phyloP scores from a whole-genome alignment of 148 eudicot species.

The Nyssa sinensis region DNA sequence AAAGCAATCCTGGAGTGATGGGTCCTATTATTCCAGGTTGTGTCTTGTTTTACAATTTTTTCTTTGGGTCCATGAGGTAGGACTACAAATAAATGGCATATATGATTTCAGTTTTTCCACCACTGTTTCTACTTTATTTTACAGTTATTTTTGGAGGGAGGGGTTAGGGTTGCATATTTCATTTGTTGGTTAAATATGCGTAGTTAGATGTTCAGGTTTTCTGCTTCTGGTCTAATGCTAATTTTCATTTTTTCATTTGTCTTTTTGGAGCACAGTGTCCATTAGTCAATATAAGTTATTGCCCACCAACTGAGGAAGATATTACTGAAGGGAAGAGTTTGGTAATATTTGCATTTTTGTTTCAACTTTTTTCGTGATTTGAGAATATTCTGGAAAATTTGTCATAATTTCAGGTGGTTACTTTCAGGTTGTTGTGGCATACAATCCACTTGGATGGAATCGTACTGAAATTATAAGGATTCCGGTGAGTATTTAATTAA shows the following conservation, averaged over 20 bases:
- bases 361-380: not conserved
- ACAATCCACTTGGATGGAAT: slow-evolving; percentile 90
- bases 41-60: too few relatives aligned
- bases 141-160: too few relatives aligned
- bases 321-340: slow-evolving; percentile 68
- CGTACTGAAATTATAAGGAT: slow-evolving; percentile 67
- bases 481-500: slow-evolving; percentile 49
- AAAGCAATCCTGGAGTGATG: too few relatives aligned
- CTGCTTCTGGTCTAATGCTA: not conserved
- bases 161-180: too few relatives aligned
- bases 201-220: not conserved
- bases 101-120: not conserved
- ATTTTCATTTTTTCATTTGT: not conserved
- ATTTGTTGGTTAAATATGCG: not conserved
- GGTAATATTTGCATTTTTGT: slow-evolving; percentile 40
- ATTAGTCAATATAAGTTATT: slow-evolving; percentile 80
- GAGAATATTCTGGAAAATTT: slow-evolving; percentile 9
- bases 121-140: not conserved
- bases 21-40: too few relatives aligned
- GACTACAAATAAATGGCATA: not conserved
- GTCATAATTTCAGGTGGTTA: not conserved
- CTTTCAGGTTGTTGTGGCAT: slow-evolving; percentile 75
- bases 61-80: too few relatives aligned
- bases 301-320: slow-evolving; percentile 77
- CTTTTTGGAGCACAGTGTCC: slow-evolving; percentile 59